A percentile compares a stretch with the other conserved stretches of the same genome.
Evolutionary conservation across 1,284 basidiomycete genomes (phyloP).

Genomic region (Apiotrichum porosum): DNA sequence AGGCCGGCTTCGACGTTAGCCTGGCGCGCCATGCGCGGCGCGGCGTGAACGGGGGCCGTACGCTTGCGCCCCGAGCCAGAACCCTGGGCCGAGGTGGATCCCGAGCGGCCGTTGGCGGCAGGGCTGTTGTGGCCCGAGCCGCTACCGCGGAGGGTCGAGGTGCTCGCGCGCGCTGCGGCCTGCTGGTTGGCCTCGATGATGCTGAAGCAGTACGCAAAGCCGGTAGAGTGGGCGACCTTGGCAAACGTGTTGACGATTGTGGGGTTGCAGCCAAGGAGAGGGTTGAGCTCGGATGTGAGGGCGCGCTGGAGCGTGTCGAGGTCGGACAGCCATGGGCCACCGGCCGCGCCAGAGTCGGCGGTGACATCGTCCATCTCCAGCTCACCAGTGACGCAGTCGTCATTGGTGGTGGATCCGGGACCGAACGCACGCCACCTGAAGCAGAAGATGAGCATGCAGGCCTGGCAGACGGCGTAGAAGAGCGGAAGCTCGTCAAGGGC

Average conservation of each 20-base stretch:
- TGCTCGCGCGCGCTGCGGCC: constrained; percentile 16
- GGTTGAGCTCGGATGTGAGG: constrained; percentile 79
- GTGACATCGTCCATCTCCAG: constrained; percentile 49
- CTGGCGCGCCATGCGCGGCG: constrained; percentile 40
- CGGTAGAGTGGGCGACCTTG: constrained; percentile 82
- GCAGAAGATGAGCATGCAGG: constrained; percentile 95
- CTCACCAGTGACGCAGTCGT: constrained; percentile 53
- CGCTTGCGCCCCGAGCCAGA: too few relatives aligned
- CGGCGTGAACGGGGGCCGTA: not conserved
- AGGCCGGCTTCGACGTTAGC: constrained; percentile 62
- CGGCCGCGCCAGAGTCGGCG: constrained; percentile 53
- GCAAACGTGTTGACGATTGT: constrained; percentile 93
- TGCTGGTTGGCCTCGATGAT: constrained; percentile 75
- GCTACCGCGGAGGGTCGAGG: constrained; percentile 1
- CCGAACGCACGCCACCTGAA: constrained; percentile 74
- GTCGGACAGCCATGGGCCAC: constrained; percentile 75
- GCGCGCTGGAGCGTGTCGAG: constrained; percentile 74
- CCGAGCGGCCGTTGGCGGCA: not conserved
- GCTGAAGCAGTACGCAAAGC: constrained; percentile 92
- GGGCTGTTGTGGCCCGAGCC: not conserved
- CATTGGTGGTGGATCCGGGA: not conserved
- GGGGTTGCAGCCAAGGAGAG: constrained; percentile 81
- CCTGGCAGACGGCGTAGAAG: constrained; percentile 91
- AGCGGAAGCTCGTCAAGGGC: constrained; percentile 50
- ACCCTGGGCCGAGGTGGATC: too few relatives aligned